phyloP scores from a whole-genome alignment of 306 rosid species.

The Prunus davidiana region DNA sequence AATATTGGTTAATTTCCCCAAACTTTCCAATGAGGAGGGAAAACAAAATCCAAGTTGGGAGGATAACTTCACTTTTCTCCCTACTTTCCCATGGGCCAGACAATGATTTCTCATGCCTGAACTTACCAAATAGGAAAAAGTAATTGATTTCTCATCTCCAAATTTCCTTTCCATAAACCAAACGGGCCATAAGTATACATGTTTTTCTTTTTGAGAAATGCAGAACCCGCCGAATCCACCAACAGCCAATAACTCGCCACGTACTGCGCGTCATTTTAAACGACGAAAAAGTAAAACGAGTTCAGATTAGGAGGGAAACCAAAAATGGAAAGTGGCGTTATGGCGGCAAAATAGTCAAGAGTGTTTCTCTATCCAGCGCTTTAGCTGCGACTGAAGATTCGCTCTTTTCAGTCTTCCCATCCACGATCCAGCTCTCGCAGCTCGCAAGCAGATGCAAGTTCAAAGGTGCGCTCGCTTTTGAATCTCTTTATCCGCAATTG shows the following conservation, averaged over 20 bases:
- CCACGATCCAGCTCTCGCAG: not conserved
- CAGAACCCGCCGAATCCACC: not conserved
- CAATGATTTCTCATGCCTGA: no score
- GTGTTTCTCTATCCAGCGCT: not conserved
- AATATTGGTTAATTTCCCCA: no score
- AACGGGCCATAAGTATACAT: no score
- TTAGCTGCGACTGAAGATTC: not conserved
- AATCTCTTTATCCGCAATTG: not conserved
- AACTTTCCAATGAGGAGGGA: no score
- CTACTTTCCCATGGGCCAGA: no score
- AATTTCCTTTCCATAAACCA: no score
- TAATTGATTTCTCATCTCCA: no score
- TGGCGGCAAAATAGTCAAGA: not conserved
- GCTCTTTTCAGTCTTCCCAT: not conserved
- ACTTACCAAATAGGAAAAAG: no score
- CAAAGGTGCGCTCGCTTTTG: not conserved
- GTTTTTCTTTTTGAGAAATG: not conserved
- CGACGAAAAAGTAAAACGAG: no score
- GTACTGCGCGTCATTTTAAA: not conserved
- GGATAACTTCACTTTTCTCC: no score
- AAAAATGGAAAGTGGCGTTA: constrained; percentile 25
- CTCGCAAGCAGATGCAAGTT: not conserved
- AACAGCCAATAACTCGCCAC: not conserved
- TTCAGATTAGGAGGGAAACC: constrained; percentile 18
- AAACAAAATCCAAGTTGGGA: no score